A percentile compares a stretch with the other conserved stretches of the same genome.
Conservation (phyloP, 805 yeast genomes). For the Candida dendrica region DNA sequence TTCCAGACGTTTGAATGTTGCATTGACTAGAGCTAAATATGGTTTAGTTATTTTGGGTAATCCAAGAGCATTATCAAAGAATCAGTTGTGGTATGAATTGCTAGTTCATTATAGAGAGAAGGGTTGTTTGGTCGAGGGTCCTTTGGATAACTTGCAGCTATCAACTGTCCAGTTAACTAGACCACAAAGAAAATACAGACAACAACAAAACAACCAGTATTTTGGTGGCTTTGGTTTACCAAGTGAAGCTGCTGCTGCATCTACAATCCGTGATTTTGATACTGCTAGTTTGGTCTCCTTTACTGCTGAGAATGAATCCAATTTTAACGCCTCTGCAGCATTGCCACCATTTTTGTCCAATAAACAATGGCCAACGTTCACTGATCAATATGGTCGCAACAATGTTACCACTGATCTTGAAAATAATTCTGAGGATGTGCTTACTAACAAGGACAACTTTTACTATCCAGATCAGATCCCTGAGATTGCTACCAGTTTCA, state of each 20-base stretch:
- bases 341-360: slow-evolving; percentile 14
- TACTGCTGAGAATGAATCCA: slow-evolving; percentile 20
- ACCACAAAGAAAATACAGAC: slow-evolving; percentile 9
- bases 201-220: neutral
- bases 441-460: slow-evolving; percentile 1
- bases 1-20: slow-evolving; percentile 83
- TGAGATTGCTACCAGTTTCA: slow-evolving; percentile 27
- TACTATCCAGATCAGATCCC: slow-evolving; percentile 12
- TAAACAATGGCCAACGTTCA: slow-evolving; percentile 19
- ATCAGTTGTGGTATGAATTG: slow-evolving; percentile 71
- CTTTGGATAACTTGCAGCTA: slow-evolving; percentile 69
- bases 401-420: slow-evolving; percentile 1
- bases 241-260: slow-evolving; percentile 1
- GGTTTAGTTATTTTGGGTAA: slow-evolving; percentile 81
- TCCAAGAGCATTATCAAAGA: slow-evolving; percentile 66
- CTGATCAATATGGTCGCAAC: slow-evolving; percentile 10
- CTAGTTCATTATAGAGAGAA: slow-evolving; percentile 72
- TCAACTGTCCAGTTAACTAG: slow-evolving; percentile 50
- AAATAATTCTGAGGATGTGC: neutral
- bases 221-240: slow-evolving; percentile 1
- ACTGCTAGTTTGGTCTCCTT: slow-evolving; percentile 32
- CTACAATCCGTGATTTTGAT: slow-evolving; percentile 25
- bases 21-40: slow-evolving; percentile 79
- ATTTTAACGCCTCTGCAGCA: slow-evolving; percentile 4
- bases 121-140: slow-evolving; percentile 88